Percentiles rank a stretch among this genome's conserved stretches.
These are phyloP conservation scores for Lactifluus volemus DNA, from an alignment of 768 basidiomycete species.

Conservation along the genomic window DNA sequence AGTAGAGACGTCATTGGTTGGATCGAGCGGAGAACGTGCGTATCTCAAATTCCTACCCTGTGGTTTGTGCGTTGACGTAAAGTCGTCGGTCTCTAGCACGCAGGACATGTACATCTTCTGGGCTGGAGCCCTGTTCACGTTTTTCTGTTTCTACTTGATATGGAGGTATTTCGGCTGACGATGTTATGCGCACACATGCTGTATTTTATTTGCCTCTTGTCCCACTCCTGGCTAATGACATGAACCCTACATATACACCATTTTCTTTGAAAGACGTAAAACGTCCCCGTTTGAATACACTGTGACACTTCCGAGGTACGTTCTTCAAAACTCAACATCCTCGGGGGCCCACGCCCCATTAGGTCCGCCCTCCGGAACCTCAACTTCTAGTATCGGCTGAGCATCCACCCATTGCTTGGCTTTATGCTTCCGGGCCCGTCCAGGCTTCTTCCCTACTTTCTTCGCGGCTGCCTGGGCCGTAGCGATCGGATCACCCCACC, in stretches of 20 bases:
- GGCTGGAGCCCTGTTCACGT: conserved; percentile 75
- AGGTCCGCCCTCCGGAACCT: background rate
- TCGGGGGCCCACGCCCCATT: background rate
- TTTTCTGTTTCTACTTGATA: conserved; percentile 90
- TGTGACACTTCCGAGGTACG: too few species aligned
- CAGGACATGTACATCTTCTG: conserved; percentile 95
- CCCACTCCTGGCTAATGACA: background rate
- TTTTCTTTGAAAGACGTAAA: background rate
- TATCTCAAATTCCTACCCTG: conserved; percentile 9
- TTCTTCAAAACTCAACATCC: background rate
- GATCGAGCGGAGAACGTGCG: conserved; percentile 91
- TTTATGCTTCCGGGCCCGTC: too few species aligned
- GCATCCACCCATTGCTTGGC: background rate
- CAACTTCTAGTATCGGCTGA: background rate
- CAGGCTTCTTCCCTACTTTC: background rate
- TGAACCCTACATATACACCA: background rate
- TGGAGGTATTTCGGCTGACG: conserved; percentile 75
- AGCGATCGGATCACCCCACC: background rate
- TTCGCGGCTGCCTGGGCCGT: too few species aligned
- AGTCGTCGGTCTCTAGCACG: conserved; percentile 41
- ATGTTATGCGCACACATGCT: background rate
- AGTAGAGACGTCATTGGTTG: conserved; percentile 93
- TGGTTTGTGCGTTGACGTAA: background rate
- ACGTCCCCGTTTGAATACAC: too few species aligned
- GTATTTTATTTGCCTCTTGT: background rate